phyloP scores from a whole-genome alignment of 108 stramenopile genomes.

The Hondaea fermentalgiana region DNA sequence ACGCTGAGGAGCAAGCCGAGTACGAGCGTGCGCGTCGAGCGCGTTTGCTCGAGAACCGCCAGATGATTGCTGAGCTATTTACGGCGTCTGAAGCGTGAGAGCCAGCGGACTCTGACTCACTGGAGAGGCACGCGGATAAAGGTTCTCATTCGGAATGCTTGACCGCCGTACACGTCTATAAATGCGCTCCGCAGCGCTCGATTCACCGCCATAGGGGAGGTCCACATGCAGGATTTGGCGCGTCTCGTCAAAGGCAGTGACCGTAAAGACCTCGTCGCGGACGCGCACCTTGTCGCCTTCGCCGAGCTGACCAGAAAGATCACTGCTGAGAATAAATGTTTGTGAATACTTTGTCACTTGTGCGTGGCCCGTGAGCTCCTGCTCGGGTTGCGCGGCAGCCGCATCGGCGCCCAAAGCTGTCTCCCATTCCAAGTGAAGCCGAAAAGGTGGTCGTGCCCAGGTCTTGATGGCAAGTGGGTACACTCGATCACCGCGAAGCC shows the following conservation, averaged over 20 bases:
- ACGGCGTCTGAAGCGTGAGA: background rate
- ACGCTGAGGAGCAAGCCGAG: background rate
- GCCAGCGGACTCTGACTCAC: background rate
- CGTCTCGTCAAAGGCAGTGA: background rate
- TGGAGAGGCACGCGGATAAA: background rate
- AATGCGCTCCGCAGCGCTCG: background rate
- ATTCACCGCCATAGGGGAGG: background rate
- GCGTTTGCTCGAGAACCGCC: background rate
- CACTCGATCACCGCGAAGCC: background rate
- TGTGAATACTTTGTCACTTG: background rate
- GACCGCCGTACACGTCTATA: background rate
- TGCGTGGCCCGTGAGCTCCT: background rate
- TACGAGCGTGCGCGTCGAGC: background rate
- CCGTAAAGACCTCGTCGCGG: background rate
- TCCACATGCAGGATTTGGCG: background rate
- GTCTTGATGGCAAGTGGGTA: background rate
- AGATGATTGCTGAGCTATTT: background rate
- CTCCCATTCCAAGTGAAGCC: background rate
- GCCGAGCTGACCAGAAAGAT: background rate
- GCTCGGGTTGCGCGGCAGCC: background rate
- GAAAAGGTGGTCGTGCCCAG: background rate
- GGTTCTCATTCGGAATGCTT: background rate
- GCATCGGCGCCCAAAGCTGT: background rate
- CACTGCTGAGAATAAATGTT: background rate
- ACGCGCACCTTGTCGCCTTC: background rate